Evolutionary conservation across 176 grass and related monocot genomes (phyloP), one percentile per base, ranked within the genome.

Genomic region (Tillandsia fasciculata): DNA sequence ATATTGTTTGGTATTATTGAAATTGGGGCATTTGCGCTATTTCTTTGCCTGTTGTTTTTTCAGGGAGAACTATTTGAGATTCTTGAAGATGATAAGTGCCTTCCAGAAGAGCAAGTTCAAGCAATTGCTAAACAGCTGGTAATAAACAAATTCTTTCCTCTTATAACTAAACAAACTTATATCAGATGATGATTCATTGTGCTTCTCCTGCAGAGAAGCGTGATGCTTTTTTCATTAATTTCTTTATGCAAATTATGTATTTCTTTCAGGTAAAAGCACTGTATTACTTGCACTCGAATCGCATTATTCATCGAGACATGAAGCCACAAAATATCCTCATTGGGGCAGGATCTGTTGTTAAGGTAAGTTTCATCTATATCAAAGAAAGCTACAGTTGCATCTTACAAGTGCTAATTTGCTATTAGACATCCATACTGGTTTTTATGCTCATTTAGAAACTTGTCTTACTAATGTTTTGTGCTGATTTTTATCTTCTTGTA

Each of bases 261-360:
- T 72, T 24, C 2, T 83, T 85, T 51, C 65, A 92, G 93, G 93
- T 92, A 22, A 97, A 92, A 85, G 89, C 89, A 18, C 70, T 92
- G 59, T 70, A 97, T 72, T 97, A 92, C 80, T 92, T 97, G 79
- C 93, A 97, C 64, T 90, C 93, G 20, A 92, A 92, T 81, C 74
- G 89, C 12, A 97, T 97, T 57, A 93, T 97, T 52, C 94, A 97
- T 72, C 79, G 89, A 48, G 94, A 93, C 81, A 97, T 97, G 94
- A 97, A 97, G 79, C 94, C 94, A 51, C 86, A 97, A 79, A 97
- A 97, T 74, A 97, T 97, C 49, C 89, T 92, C 81, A 97, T 93
- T 20, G 89, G 94, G 26, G 85, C 91, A 76, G 89, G 89, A 70
- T 92, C 89, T 79, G 72, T 92, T 85, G 86, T 97, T 18, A 97